Conservation (phyloP, 1,284 basidiomycete genomes). For the Fereydounia khargensis region DNA sequence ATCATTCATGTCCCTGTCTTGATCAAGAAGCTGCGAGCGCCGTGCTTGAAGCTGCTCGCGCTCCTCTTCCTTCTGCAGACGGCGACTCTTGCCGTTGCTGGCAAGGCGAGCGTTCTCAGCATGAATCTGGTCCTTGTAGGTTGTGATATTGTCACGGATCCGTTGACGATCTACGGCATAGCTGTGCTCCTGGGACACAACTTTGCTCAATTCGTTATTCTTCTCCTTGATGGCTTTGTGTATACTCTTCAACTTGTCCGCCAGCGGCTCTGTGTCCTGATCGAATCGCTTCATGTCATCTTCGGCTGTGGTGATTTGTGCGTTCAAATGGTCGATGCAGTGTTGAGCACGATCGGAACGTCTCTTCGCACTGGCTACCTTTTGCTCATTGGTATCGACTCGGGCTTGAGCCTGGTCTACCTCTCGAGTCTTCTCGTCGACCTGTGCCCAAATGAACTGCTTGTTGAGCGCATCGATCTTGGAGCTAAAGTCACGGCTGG, state of each 20-base stretch:
- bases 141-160: too few relatives aligned
- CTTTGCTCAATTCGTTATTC: too few relatives aligned
- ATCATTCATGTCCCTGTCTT: constrained; percentile 9
- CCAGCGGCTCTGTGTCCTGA: too few relatives aligned
- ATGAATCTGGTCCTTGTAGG: constrained; percentile 63
- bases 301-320: constrained; percentile 62
- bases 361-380: too few relatives aligned
- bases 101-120: constrained; percentile 42
- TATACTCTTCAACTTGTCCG: too few relatives aligned
- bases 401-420: too few relatives aligned
- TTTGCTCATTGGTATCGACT: too few relatives aligned
- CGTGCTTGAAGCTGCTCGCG: constrained; percentile 21
- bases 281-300: too few relatives aligned
- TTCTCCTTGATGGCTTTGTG: too few relatives aligned
- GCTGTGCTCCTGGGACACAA: too few relatives aligned
- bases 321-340: constrained; percentile 35
- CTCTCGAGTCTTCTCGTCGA: constrained; percentile 67
- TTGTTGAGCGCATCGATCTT: constrained; percentile 71
- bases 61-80: constrained; percentile 26
- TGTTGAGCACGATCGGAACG: too few relatives aligned
- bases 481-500: constrained; percentile 70
- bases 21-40: constrained; percentile 19
- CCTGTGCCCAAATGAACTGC: constrained; percentile 86
- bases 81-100: constrained; percentile 41
- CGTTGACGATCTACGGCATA: too few relatives aligned